A percentile compares a stretch with the other conserved stretches of the same genome.
These are phyloP conservation scores for Aspergillus spinulosporus DNA, from an alignment of 2,329 filamentous ascomycete genomes.

Conservation along the genomic window DNA sequence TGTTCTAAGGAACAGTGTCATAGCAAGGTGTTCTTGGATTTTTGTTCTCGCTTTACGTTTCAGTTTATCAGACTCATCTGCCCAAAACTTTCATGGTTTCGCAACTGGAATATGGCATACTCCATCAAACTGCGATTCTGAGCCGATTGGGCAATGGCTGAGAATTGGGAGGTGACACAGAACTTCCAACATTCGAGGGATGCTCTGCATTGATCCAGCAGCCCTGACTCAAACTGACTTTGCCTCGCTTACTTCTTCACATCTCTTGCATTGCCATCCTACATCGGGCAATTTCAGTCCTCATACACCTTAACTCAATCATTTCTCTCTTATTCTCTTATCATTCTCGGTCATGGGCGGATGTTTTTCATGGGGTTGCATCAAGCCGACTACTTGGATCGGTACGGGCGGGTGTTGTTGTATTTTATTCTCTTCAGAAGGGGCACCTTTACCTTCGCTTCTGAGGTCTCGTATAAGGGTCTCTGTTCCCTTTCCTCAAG, in stretches of 20 bases:
- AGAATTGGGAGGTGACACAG: constrained; percentile 1
- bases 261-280: constrained; percentile 16
- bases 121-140: not conserved
- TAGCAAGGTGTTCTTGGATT: constrained; percentile 25
- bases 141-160: not conserved
- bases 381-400: constrained; percentile 19
- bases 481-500: constrained; percentile 2
- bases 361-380: constrained; percentile 19
- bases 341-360: constrained; percentile 1
- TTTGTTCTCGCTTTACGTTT: constrained; percentile 13
- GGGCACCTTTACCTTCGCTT: not conserved
- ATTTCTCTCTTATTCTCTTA: constrained; percentile 5
- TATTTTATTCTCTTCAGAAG: constrained; percentile 1
- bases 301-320: not conserved
- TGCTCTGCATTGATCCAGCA: not conserved
- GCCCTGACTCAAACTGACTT: not conserved
- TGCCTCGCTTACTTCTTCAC: no score
- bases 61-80: not conserved
- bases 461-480: not conserved
- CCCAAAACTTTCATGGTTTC: not conserved
- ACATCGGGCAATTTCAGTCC: constrained; percentile 2
- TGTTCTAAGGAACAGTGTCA: constrained; percentile 22
- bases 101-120: not conserved
- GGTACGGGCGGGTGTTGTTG: constrained; percentile 18
- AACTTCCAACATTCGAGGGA: constrained; percentile 2